phyloP scores from a whole-genome alignment of 306 rosid genomes.

The Cajanus cajan region DNA sequence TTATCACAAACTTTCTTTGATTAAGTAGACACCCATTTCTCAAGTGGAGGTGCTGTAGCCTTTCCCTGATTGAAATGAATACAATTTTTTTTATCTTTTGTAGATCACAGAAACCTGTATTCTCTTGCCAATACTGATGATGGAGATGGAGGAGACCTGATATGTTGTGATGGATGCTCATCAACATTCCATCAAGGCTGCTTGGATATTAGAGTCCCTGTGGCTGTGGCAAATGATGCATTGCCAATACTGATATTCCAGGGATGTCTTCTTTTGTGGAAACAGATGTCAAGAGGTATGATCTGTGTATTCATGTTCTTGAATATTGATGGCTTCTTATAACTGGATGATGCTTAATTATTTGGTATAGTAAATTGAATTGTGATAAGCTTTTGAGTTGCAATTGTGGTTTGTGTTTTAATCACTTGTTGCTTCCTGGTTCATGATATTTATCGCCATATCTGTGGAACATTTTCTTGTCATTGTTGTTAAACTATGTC shows the following conservation, averaged over 20 bases:
- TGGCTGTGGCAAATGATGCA: conserved; percentile 44
- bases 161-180: conserved; percentile 95
- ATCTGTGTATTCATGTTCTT: background rate
- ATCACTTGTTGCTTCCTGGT: conserved; percentile 14
- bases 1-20: conserved; percentile 69
- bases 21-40: conserved; percentile 10
- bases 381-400: conserved; percentile 21
- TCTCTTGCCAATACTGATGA: conserved; percentile 41
- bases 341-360: no score
- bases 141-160: conserved; percentile 96
- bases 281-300: conserved; percentile 74
- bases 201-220: conserved; percentile 80
- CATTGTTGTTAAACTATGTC: conserved; percentile 12
- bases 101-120: conserved; percentile 72
- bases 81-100: conserved; percentile 22
- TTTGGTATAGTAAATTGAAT: no score
- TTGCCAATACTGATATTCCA: conserved; percentile 31
- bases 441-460: conserved; percentile 21
- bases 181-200: conserved; percentile 95
- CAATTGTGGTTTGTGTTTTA: conserved; percentile 8
- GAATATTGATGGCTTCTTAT: background rate
- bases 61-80: conserved; percentile 31
- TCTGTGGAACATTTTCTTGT: background rate
- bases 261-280: conserved; percentile 57
- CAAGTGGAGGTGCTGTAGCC: background rate